Conservation (phyloP, 257 asterid genomes). For the Eustoma russellianum region DNA sequence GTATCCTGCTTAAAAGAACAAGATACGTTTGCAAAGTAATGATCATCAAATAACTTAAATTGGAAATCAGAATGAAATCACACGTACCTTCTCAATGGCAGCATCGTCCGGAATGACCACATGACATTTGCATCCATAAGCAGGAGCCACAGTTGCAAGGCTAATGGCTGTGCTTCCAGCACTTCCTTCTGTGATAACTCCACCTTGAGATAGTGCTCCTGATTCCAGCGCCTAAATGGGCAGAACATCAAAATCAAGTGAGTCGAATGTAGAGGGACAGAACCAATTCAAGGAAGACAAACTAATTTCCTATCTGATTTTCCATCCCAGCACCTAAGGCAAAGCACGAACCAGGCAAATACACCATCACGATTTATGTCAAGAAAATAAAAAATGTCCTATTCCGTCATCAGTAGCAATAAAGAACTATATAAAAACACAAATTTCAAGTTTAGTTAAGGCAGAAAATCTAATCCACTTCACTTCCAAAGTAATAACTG, state of each 20-base stretch:
- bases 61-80: background rate
- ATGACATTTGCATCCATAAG: conserved; percentile 91
- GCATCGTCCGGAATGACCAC: conserved; percentile 96
- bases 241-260: background rate
- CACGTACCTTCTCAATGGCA: conserved; percentile 77
- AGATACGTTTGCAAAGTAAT: background rate
- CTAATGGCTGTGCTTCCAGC: conserved; percentile 99
- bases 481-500: too few species aligned
- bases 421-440: too few species aligned
- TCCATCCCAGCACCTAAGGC: too few species aligned
- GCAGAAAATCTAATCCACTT: too few species aligned
- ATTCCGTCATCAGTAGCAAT: too few species aligned
- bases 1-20: background rate
- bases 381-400: too few species aligned
- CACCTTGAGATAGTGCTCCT: conserved; percentile 71
- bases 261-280: background rate
- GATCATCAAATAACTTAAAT: background rate
- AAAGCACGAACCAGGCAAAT: too few species aligned
- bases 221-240: conserved; percentile 64
- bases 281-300: background rate
- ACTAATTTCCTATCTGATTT: too few species aligned
- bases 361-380: too few species aligned
- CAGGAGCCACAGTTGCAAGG: conserved; percentile 94
- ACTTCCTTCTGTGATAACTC: conserved; percentile 92
- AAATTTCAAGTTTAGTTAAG: too few species aligned